Conservation (phyloP, 2,329 filamentous ascomycete species). For the Fusarium tupiense region DNA sequence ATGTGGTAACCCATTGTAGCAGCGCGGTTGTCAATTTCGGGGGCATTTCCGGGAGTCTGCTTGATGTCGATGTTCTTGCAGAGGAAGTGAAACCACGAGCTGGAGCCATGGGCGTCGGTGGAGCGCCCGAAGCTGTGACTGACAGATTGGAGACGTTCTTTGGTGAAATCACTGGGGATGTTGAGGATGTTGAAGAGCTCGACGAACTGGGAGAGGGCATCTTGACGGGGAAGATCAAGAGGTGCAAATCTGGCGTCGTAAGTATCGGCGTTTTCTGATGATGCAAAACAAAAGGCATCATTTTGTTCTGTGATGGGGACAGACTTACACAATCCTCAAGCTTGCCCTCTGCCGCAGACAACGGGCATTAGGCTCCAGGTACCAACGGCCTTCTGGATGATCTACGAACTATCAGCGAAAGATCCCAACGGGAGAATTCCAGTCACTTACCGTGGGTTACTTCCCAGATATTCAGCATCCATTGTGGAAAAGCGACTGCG, state of each 20-base stretch:
- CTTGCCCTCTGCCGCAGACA: constrained; percentile 37
- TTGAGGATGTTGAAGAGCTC: constrained; percentile 45
- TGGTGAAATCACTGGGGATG: constrained; percentile 46
- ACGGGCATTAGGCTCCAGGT: constrained; percentile 30
- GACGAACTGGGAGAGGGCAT: constrained; percentile 34
- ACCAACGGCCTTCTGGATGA: constrained; percentile 41
- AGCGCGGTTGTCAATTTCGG: constrained; percentile 42
- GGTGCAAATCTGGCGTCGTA: constrained; percentile 42
- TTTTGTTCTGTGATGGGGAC: not conserved
- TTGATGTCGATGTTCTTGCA: constrained; percentile 47
- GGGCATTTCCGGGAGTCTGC: constrained; percentile 20
- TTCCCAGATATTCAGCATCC: constrained; percentile 43
- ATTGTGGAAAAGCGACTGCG: constrained; percentile 35
- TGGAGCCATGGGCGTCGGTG: constrained; percentile 38
- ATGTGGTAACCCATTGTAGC: constrained; percentile 38
- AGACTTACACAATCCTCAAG: constrained; percentile 46
- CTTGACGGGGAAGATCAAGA: constrained; percentile 39
- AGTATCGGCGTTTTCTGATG: not conserved
- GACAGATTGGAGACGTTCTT: constrained; percentile 44
- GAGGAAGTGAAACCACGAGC: constrained; percentile 50
- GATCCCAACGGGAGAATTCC: rapidly evolving
- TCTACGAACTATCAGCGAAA: constrained; percentile 27
- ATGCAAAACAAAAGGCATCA: not conserved
- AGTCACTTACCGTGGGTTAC: constrained; percentile 32
- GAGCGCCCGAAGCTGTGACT: constrained; percentile 48